Evolutionary conservation across 2,329 filamentous ascomycete genomes (phyloP).

Genomic region (Penicillium corylophilum): DNA sequence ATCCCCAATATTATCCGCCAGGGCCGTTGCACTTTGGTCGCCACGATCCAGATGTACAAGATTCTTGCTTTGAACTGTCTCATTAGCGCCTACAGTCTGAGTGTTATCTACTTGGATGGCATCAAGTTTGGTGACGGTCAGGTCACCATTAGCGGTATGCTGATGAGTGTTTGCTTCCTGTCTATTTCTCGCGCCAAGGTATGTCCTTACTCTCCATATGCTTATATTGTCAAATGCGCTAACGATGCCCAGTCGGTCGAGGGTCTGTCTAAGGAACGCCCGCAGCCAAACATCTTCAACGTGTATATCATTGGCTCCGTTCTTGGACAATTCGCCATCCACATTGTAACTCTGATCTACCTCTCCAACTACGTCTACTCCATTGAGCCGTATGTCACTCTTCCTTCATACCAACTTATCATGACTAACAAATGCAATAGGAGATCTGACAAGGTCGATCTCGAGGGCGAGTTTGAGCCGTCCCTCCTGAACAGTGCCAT

Average conservation of each 20-base stretch:
- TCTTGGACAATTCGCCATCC: slow-evolving; percentile 92
- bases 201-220: slow-evolving; percentile 21
- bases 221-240: slow-evolving; percentile 3
- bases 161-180: slow-evolving; percentile 99
- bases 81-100: slow-evolving; percentile 95
- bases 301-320: slow-evolving; percentile 98
- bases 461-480: slow-evolving; percentile 91
- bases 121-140: slow-evolving; percentile 99
- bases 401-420: background rate
- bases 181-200: slow-evolving; percentile 94
- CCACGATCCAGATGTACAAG: slow-evolving; percentile 99
- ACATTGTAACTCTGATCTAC: slow-evolving; percentile 92
- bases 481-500: slow-evolving; percentile 95
- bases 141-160: slow-evolving; percentile 97
- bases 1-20: slow-evolving; percentile 98
- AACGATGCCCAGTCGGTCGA: slow-evolving; percentile 68
- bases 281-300: slow-evolving; percentile 99
- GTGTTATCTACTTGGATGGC: slow-evolving; percentile 92
- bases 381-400: slow-evolving; percentile 71
- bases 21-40: slow-evolving; percentile 93
- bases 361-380: slow-evolving; percentile 84
- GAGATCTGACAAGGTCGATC: slow-evolving; percentile 67
- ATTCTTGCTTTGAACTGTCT: slow-evolving; percentile 96
- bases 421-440: slow-evolving; percentile 40
- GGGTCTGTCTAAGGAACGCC: slow-evolving; percentile 90